phyloP scores from a whole-genome alignment of 1,139 yeast genomes.

The Debaryomyces psychrophilus region DNA sequence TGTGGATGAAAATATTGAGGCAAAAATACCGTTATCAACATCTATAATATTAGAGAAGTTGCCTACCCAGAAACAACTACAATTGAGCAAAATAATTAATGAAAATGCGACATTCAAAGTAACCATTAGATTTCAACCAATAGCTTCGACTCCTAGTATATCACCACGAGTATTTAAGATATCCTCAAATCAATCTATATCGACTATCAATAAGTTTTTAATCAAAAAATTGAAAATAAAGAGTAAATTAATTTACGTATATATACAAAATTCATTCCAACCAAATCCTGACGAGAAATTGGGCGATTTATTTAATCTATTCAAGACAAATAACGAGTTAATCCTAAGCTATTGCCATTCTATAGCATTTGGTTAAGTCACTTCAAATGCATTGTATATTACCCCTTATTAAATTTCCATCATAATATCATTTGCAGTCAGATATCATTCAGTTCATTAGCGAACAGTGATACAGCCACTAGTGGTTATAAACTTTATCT shows the following conservation, averaged over 20 bases:
- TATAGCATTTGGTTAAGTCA: conserved; percentile 57
- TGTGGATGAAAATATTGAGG: conserved; percentile 14
- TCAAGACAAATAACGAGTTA: conserved; percentile 53
- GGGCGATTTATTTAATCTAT: conserved; percentile 48
- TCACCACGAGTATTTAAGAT: conserved; percentile 54
- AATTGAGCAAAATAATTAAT: conserved; percentile 12
- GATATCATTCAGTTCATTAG: neutral
- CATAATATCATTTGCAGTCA: too few relatives aligned
- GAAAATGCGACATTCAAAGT: conserved; percentile 28
- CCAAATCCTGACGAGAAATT: conserved; percentile 62
- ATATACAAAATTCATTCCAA: conserved; percentile 61
- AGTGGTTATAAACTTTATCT: too few relatives aligned
- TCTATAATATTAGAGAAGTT: conserved; percentile 26
- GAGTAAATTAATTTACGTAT: conserved; percentile 33
- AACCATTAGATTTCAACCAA: conserved; percentile 56
- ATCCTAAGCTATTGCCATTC: conserved; percentile 57
- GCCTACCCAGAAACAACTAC: conserved; percentile 19
- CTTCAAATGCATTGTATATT: neutral
- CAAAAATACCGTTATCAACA: conserved; percentile 28
- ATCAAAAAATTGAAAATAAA: conserved; percentile 40
- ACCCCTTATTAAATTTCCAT: neutral
- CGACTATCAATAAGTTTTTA: conserved; percentile 49
- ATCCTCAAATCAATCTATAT: conserved; percentile 48
- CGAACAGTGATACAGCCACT: too few relatives aligned
- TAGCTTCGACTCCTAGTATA: conserved; percentile 58